Evolutionary conservation across 352 stramenopile species (phyloP).

Genomic region (Phytopythium montanum): DNA sequence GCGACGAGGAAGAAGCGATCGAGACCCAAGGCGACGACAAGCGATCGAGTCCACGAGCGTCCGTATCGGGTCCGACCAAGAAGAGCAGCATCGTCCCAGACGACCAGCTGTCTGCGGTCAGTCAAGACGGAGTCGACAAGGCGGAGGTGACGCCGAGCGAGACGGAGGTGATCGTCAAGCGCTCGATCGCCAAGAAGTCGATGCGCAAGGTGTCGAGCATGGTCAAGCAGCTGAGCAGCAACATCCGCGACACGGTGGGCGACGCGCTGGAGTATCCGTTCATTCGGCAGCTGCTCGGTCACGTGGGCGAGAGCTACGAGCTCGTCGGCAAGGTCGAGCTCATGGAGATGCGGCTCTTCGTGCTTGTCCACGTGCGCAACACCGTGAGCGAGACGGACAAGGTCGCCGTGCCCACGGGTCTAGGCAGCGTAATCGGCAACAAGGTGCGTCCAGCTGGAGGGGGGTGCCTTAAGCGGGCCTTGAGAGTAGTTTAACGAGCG

Average conservation of each 20-base stretch:
- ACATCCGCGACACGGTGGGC: constrained; percentile 54
- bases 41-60: neutral
- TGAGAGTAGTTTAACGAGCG: neutral
- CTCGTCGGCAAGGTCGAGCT: constrained; percentile 70
- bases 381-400: constrained; percentile 64
- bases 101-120: neutral
- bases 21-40: neutral
- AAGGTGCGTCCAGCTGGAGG: constrained; percentile 35
- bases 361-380: constrained; percentile 64
- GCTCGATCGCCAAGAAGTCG: constrained; percentile 57
- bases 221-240: constrained; percentile 61
- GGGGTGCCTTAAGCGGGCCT: neutral
- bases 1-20: constrained; percentile 17
- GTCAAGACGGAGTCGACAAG: neutral
- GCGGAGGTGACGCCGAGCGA: constrained; percentile 12
- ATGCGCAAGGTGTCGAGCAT: constrained; percentile 66
- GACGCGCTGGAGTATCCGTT: constrained; percentile 69
- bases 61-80: neutral
- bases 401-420: constrained; percentile 58
- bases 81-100: neutral
- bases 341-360: constrained; percentile 79
- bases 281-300: constrained; percentile 49
- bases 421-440: constrained; percentile 80
- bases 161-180: constrained; percentile 58
- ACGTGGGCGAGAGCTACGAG: constrained; percentile 56